Percentiles rank a stretch among this genome's conserved stretches.
Conservation (phyloP, 2,329 filamentous ascomycete species). For the Arthrobotrys sinensis region DNA sequence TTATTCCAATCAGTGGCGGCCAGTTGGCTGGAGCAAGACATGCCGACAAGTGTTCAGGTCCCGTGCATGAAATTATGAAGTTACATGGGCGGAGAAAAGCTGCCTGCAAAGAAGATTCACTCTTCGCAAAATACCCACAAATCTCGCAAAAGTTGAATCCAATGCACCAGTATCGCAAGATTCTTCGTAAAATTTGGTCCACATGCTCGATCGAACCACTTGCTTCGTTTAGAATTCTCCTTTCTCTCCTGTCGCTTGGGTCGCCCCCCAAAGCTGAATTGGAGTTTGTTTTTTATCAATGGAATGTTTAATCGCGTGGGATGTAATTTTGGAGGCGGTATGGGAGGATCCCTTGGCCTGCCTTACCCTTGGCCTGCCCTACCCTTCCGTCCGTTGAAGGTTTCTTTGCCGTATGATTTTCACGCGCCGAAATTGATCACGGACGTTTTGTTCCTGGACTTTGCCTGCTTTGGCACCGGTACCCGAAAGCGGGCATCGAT, state of each 20-base stretch:
- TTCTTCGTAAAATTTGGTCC: constrained; percentile 26
- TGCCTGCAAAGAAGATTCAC: constrained; percentile 24
- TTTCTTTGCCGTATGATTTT: constrained; percentile 23
- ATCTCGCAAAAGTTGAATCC: constrained; percentile 27
- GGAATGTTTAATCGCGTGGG: constrained; percentile 56
- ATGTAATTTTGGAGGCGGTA: constrained; percentile 57
- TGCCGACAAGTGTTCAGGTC: constrained; percentile 30
- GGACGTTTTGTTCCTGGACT: constrained; percentile 47
- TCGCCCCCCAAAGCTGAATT: constrained; percentile 5
- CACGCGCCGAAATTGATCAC: constrained; percentile 27
- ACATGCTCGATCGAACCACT: constrained; percentile 25
- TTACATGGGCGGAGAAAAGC: constrained; percentile 44
- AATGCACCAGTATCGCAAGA: constrained; percentile 17
- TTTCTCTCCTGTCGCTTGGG: constrained; percentile 14
- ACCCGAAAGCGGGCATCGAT: constrained; percentile 30
- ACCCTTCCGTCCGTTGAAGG: constrained; percentile 36
- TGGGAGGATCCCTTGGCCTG: constrained; percentile 31
- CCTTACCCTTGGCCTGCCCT: constrained; percentile 21
- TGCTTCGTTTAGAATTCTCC: constrained; percentile 19
- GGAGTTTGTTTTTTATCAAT: constrained; percentile 12
- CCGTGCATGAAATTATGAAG: constrained; percentile 61
- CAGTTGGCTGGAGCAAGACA: constrained; percentile 50
- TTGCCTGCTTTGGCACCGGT: constrained; percentile 35
- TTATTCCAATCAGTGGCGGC: constrained; percentile 42
- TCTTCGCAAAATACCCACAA: constrained; percentile 21